Percentiles rank a stretch among this genome's conserved stretches.
phyloP scores from a whole-genome alignment of 2,329 filamentous ascomycete genomes.

The Pseudogymnoascus sp. region DNA sequence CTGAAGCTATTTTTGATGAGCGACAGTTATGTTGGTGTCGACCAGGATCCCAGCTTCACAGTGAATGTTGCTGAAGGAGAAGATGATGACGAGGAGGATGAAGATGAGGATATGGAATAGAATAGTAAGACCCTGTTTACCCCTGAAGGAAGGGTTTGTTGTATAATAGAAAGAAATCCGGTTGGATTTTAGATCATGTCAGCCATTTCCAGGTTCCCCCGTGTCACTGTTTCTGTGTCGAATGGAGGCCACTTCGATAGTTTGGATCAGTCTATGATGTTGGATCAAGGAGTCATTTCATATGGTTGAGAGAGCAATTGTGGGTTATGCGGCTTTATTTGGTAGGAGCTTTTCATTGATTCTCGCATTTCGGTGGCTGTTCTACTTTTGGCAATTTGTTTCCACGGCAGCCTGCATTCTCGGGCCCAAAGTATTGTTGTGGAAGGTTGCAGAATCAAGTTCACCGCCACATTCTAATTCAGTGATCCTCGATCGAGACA shows the following conservation, averaged over 20 bases:
- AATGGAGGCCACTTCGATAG: neutral
- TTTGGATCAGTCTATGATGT: neutral
- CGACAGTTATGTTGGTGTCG: slow-evolving; percentile 93
- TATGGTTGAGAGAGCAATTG: neutral
- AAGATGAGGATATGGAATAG: slow-evolving; percentile 50
- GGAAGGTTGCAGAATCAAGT: slow-evolving; percentile 7
- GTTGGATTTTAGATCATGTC: neutral
- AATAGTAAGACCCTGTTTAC: slow-evolving; percentile 12
- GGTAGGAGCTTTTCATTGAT: slow-evolving; percentile 6
- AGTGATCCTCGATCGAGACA: neutral
- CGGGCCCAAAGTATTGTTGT: slow-evolving; percentile 1
- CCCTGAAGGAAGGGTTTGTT: slow-evolving; percentile 9
- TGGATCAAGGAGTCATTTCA: neutral
- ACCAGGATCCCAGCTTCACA: slow-evolving; percentile 87
- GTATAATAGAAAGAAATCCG: slow-evolving; percentile 6
- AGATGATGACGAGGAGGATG: slow-evolving; percentile 88
- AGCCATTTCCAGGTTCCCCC: slow-evolving; percentile 8
- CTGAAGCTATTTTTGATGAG: slow-evolving; percentile 93
- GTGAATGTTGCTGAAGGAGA: slow-evolving; percentile 84
- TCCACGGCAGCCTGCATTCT: slow-evolving; percentile 4
- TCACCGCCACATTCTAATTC: slow-evolving; percentile 1
- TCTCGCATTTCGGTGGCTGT: neutral
- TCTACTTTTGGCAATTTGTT: neutral
- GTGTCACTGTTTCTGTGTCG: neutral
- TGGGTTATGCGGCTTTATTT: neutral